phyloP scores from a whole-genome alignment of 1,284 basidiomycete species.

The Sanghuangporus sanghuang region DNA sequence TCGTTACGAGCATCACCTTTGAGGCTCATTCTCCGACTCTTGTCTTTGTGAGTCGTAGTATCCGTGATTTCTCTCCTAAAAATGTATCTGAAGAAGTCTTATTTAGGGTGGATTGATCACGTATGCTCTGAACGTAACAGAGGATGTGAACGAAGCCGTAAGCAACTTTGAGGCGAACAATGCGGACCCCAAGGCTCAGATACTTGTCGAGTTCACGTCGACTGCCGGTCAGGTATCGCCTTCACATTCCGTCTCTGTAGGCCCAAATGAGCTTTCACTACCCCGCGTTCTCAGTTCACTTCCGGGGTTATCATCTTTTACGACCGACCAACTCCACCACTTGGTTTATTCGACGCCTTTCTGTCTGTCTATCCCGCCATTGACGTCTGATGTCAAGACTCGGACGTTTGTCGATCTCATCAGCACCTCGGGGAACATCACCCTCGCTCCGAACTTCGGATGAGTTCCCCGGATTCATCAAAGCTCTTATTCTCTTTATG shows the following conservation, averaged over 20 bases:
- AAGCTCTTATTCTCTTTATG: background rate
- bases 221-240: constrained; percentile 7
- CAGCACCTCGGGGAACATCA: background rate
- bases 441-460: constrained; percentile 11
- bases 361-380: constrained; percentile 7
- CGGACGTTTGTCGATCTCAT: constrained; percentile 6
- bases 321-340: constrained; percentile 3
- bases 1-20: constrained; percentile 12
- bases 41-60: constrained; percentile 1
- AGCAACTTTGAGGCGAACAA: constrained; percentile 11
- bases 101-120: constrained; percentile 4
- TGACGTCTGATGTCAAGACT: background rate
- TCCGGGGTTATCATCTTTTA: constrained; percentile 19
- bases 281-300: background rate
- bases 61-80: too few relatives aligned
- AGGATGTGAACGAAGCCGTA: constrained; percentile 7
- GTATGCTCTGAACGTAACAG: constrained; percentile 3
- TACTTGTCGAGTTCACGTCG: constrained; percentile 31
- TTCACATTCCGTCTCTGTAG: background rate
- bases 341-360: constrained; percentile 12
- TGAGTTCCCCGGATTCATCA: background rate
- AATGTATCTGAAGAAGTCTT: background rate
- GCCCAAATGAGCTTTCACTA: background rate
- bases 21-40: constrained; percentile 5
- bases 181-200: constrained; percentile 17